Evolutionary conservation across 768 basidiomycete genomes (phyloP).

Genomic region (Pholiota conissans): DNA sequence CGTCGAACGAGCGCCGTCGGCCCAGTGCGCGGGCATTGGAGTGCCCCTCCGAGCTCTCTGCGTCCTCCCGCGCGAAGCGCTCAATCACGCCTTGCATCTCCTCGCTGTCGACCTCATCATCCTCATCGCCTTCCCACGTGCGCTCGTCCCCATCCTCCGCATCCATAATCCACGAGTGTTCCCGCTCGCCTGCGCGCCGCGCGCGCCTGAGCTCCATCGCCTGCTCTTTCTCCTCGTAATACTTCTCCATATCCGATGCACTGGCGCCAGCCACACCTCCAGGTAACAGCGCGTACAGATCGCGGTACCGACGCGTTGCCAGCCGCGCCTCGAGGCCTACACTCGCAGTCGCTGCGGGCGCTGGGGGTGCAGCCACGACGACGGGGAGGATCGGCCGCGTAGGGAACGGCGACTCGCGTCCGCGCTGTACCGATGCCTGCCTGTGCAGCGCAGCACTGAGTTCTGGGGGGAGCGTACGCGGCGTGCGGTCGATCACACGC

Average conservation of each 20-base stretch:
- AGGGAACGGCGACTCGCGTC: conserved; percentile 53
- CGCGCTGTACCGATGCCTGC: conserved; percentile 35
- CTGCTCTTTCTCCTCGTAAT: conserved; percentile 7
- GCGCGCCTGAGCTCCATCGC: conserved; percentile 7
- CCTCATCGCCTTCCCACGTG: neutral
- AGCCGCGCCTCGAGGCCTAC: conserved; percentile 27
- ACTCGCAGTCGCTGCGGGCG: conserved; percentile 6
- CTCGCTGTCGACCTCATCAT: neutral
- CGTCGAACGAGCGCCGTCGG: neutral
- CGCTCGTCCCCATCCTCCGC: conserved; percentile 18
- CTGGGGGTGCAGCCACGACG: conserved; percentile 1
- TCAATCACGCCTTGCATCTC: neutral
- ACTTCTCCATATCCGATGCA: neutral
- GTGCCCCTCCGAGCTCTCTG: neutral
- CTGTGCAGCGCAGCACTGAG: conserved; percentile 3
- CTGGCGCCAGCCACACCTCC: neutral
- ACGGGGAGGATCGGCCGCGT: conserved; percentile 35
- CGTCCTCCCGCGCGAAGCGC: neutral
- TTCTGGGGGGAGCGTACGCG: conserved; percentile 15
- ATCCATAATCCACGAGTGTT: conserved; percentile 10
- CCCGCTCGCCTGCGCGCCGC: neutral
- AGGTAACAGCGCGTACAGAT: conserved; percentile 24
- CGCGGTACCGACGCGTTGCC: conserved; percentile 29
- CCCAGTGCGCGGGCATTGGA: neutral
- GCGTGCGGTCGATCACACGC: conserved; percentile 20